Evolutionary conservation across 2,329 filamentous ascomycete genomes (phyloP).

Genomic region (Talaromyces sp.): DNA sequence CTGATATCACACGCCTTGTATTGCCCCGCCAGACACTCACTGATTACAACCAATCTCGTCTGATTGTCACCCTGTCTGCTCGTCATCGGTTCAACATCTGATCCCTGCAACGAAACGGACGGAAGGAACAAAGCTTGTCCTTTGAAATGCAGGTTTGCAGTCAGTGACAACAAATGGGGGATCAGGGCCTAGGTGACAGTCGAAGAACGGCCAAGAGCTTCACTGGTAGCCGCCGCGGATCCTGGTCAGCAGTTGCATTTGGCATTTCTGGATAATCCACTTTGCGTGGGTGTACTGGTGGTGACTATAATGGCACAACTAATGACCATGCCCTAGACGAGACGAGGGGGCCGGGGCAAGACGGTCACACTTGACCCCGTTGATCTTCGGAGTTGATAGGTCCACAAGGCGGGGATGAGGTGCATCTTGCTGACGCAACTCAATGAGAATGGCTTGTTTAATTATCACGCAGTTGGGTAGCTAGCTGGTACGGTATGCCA

Average conservation of each 20-base stretch:
- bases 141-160: not conserved
- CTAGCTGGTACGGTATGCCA: not conserved
- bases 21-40: not conserved
- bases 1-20: not conserved
- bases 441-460: not conserved
- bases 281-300: not conserved
- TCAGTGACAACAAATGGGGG: not conserved
- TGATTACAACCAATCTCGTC: not conserved
- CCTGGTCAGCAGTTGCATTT: constrained; percentile 10
- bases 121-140: not conserved
- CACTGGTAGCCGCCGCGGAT: constrained; percentile 11
- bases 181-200: not conserved
- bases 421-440: constrained; percentile 8
- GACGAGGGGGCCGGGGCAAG: not conserved
- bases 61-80: not conserved
- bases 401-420: not conserved
- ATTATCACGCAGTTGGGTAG: not conserved
- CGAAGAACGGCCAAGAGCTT: not conserved
- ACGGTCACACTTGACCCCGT: constrained; percentile 3
- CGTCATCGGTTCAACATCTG: not conserved
- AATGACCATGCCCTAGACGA: not conserved
- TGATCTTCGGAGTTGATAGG: constrained; percentile 6
- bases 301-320: not conserved
- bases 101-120: not conserved
- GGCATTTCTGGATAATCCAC: not conserved